Percentiles rank a stretch among this genome's conserved stretches.
Evolutionary conservation across 2,329 filamentous ascomycete genomes (phyloP).

Genomic region (Aspergillus fumigatus): DNA sequence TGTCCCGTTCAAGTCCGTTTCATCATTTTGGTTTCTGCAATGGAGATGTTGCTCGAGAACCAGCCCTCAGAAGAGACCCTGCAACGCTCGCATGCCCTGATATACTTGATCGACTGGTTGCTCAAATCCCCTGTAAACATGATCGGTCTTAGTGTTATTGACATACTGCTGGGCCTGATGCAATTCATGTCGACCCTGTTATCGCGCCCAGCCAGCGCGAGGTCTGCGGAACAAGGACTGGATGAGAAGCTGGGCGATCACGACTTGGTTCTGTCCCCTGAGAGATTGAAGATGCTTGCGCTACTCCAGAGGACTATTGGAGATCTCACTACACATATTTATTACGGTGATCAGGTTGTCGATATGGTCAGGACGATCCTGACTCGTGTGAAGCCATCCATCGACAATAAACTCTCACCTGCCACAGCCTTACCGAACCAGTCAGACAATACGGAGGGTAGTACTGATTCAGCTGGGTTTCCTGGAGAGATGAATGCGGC

Average conservation of each 20-base stretch:
- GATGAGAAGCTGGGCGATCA: slow-evolving; percentile 18
- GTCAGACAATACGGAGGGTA: slow-evolving; percentile 44
- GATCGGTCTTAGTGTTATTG: slow-evolving; percentile 94
- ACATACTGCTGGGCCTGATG: slow-evolving; percentile 79
- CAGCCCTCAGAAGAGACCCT: slow-evolving; percentile 67
- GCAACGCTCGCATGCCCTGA: slow-evolving; percentile 67
- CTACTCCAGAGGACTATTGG: slow-evolving; percentile 79
- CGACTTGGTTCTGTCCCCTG: slow-evolving; percentile 41
- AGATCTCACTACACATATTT: slow-evolving; percentile 88
- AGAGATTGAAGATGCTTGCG: slow-evolving; percentile 60
- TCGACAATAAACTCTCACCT: slow-evolving; percentile 41
- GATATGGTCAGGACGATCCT: slow-evolving; percentile 88
- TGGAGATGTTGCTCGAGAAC: slow-evolving; percentile 68
- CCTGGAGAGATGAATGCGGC: slow-evolving; percentile 30
- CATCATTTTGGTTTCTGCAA: slow-evolving; percentile 75
- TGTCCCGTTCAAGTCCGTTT: slow-evolving; percentile 93
- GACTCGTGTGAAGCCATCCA: slow-evolving; percentile 66
- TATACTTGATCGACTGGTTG: slow-evolving; percentile 74
- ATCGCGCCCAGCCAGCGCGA: slow-evolving; percentile 52
- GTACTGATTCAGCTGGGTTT: slow-evolving; percentile 43
- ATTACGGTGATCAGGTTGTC: slow-evolving; percentile 92
- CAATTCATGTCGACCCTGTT: slow-evolving; percentile 76
- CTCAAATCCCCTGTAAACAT: slow-evolving; percentile 86
- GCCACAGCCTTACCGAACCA: slow-evolving; percentile 45
- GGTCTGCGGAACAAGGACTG: slow-evolving; percentile 23